Evolutionary conservation across 768 basidiomycete genomes (phyloP).

Genomic region (Xanthoconium stramineum): DNA sequence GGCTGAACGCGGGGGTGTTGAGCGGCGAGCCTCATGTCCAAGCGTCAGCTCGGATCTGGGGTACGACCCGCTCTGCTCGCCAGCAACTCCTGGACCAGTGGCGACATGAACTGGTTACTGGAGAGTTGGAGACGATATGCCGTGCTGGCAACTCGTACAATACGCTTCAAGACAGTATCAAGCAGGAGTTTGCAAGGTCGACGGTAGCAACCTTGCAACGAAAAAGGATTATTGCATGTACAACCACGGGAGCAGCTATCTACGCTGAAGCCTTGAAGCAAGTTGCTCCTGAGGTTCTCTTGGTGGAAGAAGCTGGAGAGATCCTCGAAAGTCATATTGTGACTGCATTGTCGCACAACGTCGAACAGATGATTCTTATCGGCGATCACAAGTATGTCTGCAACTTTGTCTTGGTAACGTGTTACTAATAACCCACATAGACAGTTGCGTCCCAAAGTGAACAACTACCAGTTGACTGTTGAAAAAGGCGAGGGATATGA

Average conservation of each 20-base stretch:
- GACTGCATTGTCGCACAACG: constrained; percentile 47
- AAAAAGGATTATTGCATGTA: constrained; percentile 64
- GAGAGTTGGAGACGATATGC: constrained; percentile 32
- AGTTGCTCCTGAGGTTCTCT: constrained; percentile 45
- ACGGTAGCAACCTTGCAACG: constrained; percentile 32
- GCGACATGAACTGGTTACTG: constrained; percentile 32
- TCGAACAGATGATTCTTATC: constrained; percentile 58
- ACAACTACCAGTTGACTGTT: constrained; percentile 58
- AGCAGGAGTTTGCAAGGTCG: constrained; percentile 32
- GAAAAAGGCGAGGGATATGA: constrained; percentile 70
- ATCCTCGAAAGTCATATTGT: constrained; percentile 66
- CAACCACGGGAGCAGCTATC: constrained; percentile 68
- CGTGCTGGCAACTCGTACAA: constrained; percentile 36
- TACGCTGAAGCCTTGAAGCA: constrained; percentile 43
- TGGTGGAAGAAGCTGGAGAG: constrained; percentile 73
- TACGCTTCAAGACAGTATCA: constrained; percentile 29
- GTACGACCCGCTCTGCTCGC: constrained; percentile 30
- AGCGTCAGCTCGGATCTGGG: constrained; percentile 37
- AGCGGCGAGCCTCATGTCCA: constrained; percentile 22
- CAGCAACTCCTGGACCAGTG: constrained; percentile 29
- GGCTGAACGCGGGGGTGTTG: constrained; percentile 44
- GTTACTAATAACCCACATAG: constrained; percentile 28
- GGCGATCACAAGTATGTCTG: constrained; percentile 63
- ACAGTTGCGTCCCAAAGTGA: constrained; percentile 72
- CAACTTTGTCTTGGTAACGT: background rate